Conservation (phyloP, 495 filamentous ascomycete species). For the Penicillium coffeae region DNA sequence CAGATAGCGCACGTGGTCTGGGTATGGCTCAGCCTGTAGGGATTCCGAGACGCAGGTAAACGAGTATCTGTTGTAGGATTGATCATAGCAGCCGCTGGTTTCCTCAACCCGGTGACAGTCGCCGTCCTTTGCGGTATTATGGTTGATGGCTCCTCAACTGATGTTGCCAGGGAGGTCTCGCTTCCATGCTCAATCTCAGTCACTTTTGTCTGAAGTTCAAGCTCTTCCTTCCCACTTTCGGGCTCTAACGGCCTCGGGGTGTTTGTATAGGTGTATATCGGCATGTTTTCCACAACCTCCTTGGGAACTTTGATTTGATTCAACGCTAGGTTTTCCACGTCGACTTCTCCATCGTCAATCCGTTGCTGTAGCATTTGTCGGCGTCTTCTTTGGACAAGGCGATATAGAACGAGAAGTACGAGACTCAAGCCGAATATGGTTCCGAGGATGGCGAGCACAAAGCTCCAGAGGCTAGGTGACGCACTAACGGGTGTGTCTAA, state of each 20-base stretch:
- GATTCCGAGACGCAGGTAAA: background rate
- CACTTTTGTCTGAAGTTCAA: slow-evolving; percentile 7
- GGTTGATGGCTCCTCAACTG: slow-evolving; percentile 6
- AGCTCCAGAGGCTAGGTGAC: slow-evolving; percentile 74
- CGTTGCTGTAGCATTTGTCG: slow-evolving; percentile 62
- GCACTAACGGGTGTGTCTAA: slow-evolving; percentile 16
- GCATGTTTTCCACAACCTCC: slow-evolving; percentile 64
- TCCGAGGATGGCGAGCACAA: slow-evolving; percentile 74
- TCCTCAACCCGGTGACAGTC: slow-evolving; percentile 6
- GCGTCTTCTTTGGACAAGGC: slow-evolving; percentile 63
- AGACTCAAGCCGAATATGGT: slow-evolving; percentile 64
- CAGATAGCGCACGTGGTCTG: slow-evolving; percentile 77
- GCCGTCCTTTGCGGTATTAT: background rate
- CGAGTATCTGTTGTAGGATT: slow-evolving; percentile 1
- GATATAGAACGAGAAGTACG: slow-evolving; percentile 66
- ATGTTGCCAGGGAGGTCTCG: slow-evolving; percentile 1
- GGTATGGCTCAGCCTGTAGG: slow-evolving; percentile 27
- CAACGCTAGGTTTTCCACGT: slow-evolving; percentile 76
- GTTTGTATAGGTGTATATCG: slow-evolving; percentile 66
- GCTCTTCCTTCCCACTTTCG: background rate
- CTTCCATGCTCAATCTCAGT: slow-evolving; percentile 5
- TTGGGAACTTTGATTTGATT: slow-evolving; percentile 68
- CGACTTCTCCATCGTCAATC: slow-evolving; percentile 69
- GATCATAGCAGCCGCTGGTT: slow-evolving; percentile 17
- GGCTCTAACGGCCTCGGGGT: slow-evolving; percentile 17